These are phyloP conservation scores for Pseudopyricularia cyperi DNA, from an alignment of 2,329 filamentous ascomycete genomes.

Conservation along the genomic window DNA sequence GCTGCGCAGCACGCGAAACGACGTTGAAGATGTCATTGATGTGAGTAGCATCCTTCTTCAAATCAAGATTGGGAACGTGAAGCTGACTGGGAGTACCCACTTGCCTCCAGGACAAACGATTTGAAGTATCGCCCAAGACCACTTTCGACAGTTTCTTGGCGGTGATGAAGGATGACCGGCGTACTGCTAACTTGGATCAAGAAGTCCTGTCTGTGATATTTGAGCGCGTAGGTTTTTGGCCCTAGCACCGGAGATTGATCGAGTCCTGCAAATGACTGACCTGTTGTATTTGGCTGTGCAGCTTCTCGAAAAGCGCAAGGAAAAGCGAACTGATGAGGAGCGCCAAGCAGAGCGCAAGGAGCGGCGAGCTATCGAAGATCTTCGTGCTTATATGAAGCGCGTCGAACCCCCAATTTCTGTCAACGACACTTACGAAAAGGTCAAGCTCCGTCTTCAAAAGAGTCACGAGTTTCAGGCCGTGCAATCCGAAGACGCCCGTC, in stretches of 20 bases:
- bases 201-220: constrained; percentile 74
- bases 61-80: not conserved
- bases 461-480: constrained; percentile 76
- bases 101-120: constrained; percentile 61
- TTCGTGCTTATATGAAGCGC: constrained; percentile 79
- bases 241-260: not conserved
- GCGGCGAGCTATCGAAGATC: constrained; percentile 68
- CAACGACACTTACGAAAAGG: constrained; percentile 78
- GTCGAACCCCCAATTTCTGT: constrained; percentile 70
- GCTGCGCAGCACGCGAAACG: constrained; percentile 68
- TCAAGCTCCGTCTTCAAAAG: constrained; percentile 67
- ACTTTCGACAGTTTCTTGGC: constrained; percentile 78
- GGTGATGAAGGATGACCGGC: constrained; percentile 73
- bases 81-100: not conserved
- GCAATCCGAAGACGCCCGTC: constrained; percentile 68
- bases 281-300: constrained; percentile 13
- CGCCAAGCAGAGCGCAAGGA: constrained; percentile 76
- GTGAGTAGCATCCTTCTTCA: constrained; percentile 33
- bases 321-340: constrained; percentile 73
- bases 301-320: constrained; percentile 81
- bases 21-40: constrained; percentile 78
- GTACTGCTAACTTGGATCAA: constrained; percentile 74
- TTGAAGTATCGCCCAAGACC: constrained; percentile 78
- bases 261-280: not conserved
- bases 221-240: constrained; percentile 47